Evolutionary conservation across 2,329 filamentous ascomycete species (phyloP).

Genomic region (Pseudocercospora eumusae): DNA sequence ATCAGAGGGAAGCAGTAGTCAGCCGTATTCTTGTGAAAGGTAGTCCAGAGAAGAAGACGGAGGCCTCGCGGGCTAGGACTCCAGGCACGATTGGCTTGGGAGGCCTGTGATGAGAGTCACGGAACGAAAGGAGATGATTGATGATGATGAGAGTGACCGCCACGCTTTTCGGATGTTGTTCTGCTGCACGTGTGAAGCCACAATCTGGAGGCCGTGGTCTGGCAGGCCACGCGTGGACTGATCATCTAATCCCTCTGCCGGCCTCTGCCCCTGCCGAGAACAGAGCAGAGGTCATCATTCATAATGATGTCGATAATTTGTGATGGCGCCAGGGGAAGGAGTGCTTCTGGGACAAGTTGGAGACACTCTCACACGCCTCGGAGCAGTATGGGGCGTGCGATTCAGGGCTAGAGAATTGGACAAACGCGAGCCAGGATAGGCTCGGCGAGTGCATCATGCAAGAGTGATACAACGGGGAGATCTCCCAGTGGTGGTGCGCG

Average conservation of each 20-base stretch:
- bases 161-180: conserved; percentile 9
- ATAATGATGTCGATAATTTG: too few species aligned
- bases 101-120: conserved; percentile 8
- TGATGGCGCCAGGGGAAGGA: neutral
- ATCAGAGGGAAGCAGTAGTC: conserved; percentile 8
- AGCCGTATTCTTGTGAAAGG: conserved; percentile 16
- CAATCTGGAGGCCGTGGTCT: conserved; percentile 7
- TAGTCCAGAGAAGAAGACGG: conserved; percentile 4
- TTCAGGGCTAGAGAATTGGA: conserved; percentile 5
- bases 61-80: neutral
- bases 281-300: neutral
- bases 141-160: too few species aligned
- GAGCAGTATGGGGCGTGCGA: conserved; percentile 9
- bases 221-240: neutral
- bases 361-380: too few species aligned
- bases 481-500: conserved; percentile 5
- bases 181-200: conserved; percentile 5
- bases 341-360: too few species aligned
- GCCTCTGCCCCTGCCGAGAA: conserved; percentile 5
- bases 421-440: conserved; percentile 16
- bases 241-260: neutral
- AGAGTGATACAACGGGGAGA: conserved; percentile 14
- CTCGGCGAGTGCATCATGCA: conserved; percentile 11
- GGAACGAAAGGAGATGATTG: conserved; percentile 3
- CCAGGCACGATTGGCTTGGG: conserved; percentile 11